These are phyloP conservation scores for Lipomyces yamanashiensis DNA, from an alignment of 805 yeast genomes.

Conservation along the genomic window DNA sequence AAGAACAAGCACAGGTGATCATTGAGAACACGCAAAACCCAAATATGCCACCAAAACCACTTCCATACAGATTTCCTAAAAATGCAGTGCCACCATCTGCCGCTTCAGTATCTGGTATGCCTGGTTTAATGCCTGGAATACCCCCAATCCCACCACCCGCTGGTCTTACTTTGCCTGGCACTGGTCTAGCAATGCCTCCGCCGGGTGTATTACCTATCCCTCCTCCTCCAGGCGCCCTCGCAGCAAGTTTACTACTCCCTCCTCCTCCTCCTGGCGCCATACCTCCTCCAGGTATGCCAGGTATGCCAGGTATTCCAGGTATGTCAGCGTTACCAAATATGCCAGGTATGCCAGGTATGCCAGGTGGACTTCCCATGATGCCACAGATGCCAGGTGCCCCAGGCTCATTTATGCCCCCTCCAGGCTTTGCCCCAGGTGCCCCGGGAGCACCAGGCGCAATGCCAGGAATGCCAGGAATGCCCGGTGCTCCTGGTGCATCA, in stretches of 20 bases:
- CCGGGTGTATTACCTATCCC: conserved; percentile 25
- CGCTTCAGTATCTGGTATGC: conserved; percentile 4
- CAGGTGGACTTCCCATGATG: background rate
- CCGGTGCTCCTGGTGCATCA: conserved; percentile 8
- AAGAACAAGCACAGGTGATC: conserved; percentile 36
- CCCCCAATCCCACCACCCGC: conserved; percentile 14
- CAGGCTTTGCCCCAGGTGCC: background rate
- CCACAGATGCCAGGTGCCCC: conserved; percentile 1
- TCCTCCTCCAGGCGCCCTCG: conserved; percentile 14
- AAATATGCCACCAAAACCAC: conserved; percentile 18
- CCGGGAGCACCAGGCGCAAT: conserved; percentile 10
- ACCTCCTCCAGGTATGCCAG: conserved; percentile 10
- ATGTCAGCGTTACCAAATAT: conserved; percentile 9
- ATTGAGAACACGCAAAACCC: conserved; percentile 29
- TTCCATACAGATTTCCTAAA: conserved; percentile 31
- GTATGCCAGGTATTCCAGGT: conserved; percentile 13
- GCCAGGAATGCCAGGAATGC: background rate
- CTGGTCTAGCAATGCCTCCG: conserved; percentile 24
- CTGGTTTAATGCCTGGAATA: conserved; percentile 12
- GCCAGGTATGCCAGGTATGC: conserved; percentile 8
- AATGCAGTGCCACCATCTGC: conserved; percentile 12
- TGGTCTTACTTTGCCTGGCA: conserved; percentile 17
- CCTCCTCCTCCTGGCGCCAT: conserved; percentile 10
- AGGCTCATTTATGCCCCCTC: background rate
- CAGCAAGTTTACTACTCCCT: background rate